Evolutionary conservation across 495 filamentous ascomycete genomes (phyloP).

Genomic region (Pyrenula aspistea): DNA sequence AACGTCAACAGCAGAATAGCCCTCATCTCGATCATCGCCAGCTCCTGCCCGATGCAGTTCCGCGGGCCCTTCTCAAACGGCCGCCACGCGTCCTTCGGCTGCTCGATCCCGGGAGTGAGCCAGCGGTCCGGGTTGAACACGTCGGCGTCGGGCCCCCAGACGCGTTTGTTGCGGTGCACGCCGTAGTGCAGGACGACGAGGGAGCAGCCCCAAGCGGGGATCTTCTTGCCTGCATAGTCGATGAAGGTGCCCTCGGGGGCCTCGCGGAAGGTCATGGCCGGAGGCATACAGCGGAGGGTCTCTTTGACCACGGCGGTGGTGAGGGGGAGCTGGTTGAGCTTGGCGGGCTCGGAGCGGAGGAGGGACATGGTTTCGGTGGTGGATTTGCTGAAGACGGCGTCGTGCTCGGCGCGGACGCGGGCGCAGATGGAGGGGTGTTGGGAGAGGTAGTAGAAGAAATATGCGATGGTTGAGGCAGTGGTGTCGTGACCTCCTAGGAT

Average conservation of each 20-base stretch:
- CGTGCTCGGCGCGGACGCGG: conserved; percentile 6
- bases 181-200: conserved; percentile 3
- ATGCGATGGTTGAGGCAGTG: conserved; percentile 13
- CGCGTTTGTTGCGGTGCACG: conserved; percentile 3
- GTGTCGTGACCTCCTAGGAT: conserved; percentile 30
- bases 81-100: conserved; percentile 31
- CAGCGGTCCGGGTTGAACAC: conserved; percentile 15
- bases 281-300: conserved; percentile 8
- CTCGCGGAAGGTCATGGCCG: conserved; percentile 6
- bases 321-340: conserved; percentile 6
- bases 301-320: conserved; percentile 8
- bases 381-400: conserved; percentile 6
- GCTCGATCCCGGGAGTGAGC: conserved; percentile 2
- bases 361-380: conserved; percentile 1
- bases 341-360: conserved; percentile 5
- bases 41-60: conserved; percentile 40
- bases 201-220: conserved; percentile 3
- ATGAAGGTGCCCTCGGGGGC: conserved; percentile 1
- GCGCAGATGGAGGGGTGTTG: conserved; percentile 4
- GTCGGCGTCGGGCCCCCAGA: conserved; percentile 9
- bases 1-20: conserved; percentile 31
- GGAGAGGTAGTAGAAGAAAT: conserved; percentile 6
- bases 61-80: conserved; percentile 41
- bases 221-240: conserved; percentile 4
- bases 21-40: conserved; percentile 35